Conservation (phyloP, 2,329 filamentous ascomycete genomes). For the Herpomyces periplanetae region DNA sequence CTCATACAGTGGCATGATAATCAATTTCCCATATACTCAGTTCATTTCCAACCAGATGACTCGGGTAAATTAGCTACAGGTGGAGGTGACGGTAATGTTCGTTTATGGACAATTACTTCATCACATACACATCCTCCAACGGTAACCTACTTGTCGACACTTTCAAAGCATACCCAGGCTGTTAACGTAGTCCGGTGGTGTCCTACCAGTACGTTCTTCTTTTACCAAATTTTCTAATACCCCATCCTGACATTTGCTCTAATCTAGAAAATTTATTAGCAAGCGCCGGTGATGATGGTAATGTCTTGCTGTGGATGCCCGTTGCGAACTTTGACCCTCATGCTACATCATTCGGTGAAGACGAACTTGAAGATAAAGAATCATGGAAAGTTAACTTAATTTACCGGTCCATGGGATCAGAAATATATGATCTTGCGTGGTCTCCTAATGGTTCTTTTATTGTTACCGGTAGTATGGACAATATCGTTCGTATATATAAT, state of each 20-base stretch:
- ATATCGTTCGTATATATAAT: constrained; percentile 85
- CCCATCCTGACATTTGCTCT: constrained; percentile 4
- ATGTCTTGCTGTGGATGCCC: constrained; percentile 80
- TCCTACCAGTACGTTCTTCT: constrained; percentile 31
- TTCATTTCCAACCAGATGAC: constrained; percentile 70
- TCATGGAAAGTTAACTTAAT: constrained; percentile 90
- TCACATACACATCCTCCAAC: constrained; percentile 1
- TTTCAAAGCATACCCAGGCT: constrained; percentile 73
- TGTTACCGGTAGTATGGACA: constrained; percentile 97
- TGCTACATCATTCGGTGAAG: constrained; percentile 27
- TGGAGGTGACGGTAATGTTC: constrained; percentile 81
- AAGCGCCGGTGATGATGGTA: constrained; percentile 84
- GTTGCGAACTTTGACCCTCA: constrained; percentile 30
- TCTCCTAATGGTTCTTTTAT: constrained; percentile 87
- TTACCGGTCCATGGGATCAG: constrained; percentile 50
- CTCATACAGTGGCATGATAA: constrained; percentile 98
- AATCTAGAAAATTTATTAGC: constrained; percentile 47
- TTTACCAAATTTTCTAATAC: constrained; percentile 1
- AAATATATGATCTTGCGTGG: constrained; percentile 96
- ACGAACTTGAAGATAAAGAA: constrained; percentile 66
- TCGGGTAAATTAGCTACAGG: constrained; percentile 73
- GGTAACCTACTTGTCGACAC: constrained; percentile 60
- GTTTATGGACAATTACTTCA: constrained; percentile 15
- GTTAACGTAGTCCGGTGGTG: constrained; percentile 94
- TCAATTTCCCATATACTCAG: constrained; percentile 81